A percentile compares a stretch with the other conserved stretches of the same genome.
Conservation (phyloP, 176 grass and related monocot genomes). For the maize (Zea mays) region Zm-B73-REFERENCE-NAM-5.0 NC_050100.1:208455001-208455500, state of each 20-base stretch:
- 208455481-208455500: slow-evolving; percentile 50
- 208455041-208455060: not conserved
- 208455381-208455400: slow-evolving; percentile 49
- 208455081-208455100: not conserved
- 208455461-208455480: slow-evolving; percentile 63
- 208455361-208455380: slow-evolving; percentile 90
- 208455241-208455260: slow-evolving; percentile 82
- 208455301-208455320: slow-evolving; percentile 70
- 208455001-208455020: not conserved
- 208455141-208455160: not conserved
- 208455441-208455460: slow-evolving; percentile 94
- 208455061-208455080: not conserved
- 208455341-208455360: slow-evolving; percentile 82
- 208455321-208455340: slow-evolving; percentile 84
- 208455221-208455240: slow-evolving; percentile 75
- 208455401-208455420: slow-evolving; percentile 65
- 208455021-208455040: not conserved
- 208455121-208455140: not conserved
- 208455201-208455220: slow-evolving; percentile 79
- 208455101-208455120: not conserved
- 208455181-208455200: slow-evolving; percentile 40
- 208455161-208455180: not conserved
- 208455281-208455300: slow-evolving; percentile 82
- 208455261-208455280: slow-evolving; percentile 75
- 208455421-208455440: slow-evolving; percentile 73